phyloP scores from a whole-genome alignment of 495 filamentous ascomycete genomes.

The Penicillium riverlandense region DNA sequence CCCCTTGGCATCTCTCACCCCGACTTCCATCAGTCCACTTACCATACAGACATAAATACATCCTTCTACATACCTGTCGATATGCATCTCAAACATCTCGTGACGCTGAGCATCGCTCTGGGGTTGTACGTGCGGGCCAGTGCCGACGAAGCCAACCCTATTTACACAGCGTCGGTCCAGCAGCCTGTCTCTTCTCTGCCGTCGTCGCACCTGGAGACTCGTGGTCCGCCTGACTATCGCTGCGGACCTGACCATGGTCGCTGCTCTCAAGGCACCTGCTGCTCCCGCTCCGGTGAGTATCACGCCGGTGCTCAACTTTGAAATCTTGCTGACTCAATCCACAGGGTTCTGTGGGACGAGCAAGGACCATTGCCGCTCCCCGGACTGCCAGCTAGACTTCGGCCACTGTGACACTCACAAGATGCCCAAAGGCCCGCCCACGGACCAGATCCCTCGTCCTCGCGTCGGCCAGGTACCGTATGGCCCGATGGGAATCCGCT shows the following conservation, averaged over 20 bases:
- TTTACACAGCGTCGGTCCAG: conserved; percentile 1
- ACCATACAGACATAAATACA: conserved; percentile 8
- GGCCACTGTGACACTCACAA: conserved; percentile 64
- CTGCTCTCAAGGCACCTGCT: conserved; percentile 54
- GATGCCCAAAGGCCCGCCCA: conserved; percentile 54
- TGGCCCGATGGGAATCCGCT: conserved; percentile 55
- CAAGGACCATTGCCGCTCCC: conserved; percentile 56
- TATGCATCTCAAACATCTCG: conserved; percentile 18
- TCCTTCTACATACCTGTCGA: conserved; percentile 3
- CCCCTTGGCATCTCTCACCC: background rate
- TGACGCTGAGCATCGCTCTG: conserved; percentile 4
- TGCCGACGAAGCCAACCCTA: background rate
- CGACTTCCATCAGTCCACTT: background rate
- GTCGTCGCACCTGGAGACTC: conserved; percentile 4
- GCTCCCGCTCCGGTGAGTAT: conserved; percentile 54
- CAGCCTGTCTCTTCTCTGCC: background rate
- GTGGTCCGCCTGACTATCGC: conserved; percentile 17
- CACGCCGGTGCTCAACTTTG: background rate
- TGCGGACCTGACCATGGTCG: conserved; percentile 38
- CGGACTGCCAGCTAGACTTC: conserved; percentile 64
- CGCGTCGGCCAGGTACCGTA: conserved; percentile 53
- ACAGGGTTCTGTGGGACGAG: conserved; percentile 54
- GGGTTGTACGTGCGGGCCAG: conserved; percentile 6
- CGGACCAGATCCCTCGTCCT: conserved; percentile 49
- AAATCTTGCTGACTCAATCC: conserved; percentile 4